Base-by-base conservation (phyloP, 2,329 filamentous ascomycete genomes). In the Exophiala dermatitidis region DNA sequence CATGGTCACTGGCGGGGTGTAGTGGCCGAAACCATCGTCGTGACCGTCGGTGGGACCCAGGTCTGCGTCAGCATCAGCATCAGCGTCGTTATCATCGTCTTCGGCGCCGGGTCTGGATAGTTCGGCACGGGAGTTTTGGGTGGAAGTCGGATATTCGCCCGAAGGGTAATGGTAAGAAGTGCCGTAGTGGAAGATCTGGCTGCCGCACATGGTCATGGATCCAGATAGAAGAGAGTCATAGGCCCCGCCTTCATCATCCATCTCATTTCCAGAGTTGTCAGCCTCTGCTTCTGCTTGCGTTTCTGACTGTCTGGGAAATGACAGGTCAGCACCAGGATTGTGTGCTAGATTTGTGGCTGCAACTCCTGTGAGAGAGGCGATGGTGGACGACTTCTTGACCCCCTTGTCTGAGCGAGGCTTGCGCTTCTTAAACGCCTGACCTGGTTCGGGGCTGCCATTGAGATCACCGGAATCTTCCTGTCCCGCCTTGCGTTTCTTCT, bases 401-500 rank as follows among this genome's bases (percentile, higher is more conserved):
- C 60, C 60, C 38, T 62, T 62, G 57, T 62, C 60, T n/a, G 59
- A 61, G 38, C 60, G 59, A 38, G 59, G 46, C 40, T 57, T 54
- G 19, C 59, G 59, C 47, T 61, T 61, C 52, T 50, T 56, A 52
- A 52, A 47, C 49, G 28, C 38, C 36, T 33, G 32, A 12, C 19
- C 52, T 42, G n/a, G 43, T 12, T 29, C 29, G 9, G 28, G 49
- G 26, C 30, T 37, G 1, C 10, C 26, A 5, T 30, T n/a, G 12
- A 10, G 57, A 60, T 64, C 34, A 29, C 46, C 42, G 5, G 56
- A 56, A n/a, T 58, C 50, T 2, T 45, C 66, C 30, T 66, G 67
- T 53, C 66, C 66, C 55, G 69, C 66, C 64, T 71, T 71, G 58
- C 69, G 66, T 59, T 74, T 71, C 60, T 54, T 60, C 69, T 69